Conservation (phyloP, 495 filamentous ascomycete genomes). For the Rusavskia elegans region DNA sequence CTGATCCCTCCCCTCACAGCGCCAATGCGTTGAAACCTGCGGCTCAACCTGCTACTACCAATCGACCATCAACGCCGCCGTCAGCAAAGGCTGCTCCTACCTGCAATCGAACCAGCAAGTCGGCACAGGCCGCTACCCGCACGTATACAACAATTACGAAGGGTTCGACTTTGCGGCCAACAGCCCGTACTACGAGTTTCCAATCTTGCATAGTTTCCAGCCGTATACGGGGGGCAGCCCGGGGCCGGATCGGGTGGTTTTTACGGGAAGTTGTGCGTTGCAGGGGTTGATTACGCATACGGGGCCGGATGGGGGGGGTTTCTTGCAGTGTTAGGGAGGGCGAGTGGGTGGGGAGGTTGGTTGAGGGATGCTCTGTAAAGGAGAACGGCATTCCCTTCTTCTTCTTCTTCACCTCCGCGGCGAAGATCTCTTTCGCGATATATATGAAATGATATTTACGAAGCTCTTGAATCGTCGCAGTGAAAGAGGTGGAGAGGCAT, state of each 20-base stretch:
- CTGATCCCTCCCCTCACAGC: background rate
- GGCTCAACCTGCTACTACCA: slow-evolving; percentile 30
- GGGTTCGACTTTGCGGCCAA: slow-evolving; percentile 47
- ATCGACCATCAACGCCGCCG: slow-evolving; percentile 27
- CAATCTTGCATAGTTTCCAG: slow-evolving; percentile 37
- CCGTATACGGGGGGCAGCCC: slow-evolving; percentile 49
- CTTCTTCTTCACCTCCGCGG: no score
- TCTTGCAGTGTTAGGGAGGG: slow-evolving; percentile 50
- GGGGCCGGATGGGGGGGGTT: slow-evolving; percentile 48
- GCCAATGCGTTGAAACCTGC: slow-evolving; percentile 23
- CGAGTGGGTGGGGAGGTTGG: no score
- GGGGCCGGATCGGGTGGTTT: slow-evolving; percentile 56
- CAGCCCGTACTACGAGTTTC: slow-evolving; percentile 60
- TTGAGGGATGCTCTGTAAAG: no score
- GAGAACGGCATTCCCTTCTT: no score
- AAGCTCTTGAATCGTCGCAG: no score
- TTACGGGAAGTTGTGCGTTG: slow-evolving; percentile 34
- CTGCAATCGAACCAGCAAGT: slow-evolving; percentile 22
- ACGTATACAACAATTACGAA: slow-evolving; percentile 60
- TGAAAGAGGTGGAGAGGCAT: no score
- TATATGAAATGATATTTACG: no score
- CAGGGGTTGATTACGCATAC: slow-evolving; percentile 53
- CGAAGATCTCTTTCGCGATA: no score
- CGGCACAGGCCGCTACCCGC: slow-evolving; percentile 42
- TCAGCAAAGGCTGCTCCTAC: slow-evolving; percentile 29